Evolutionary conservation across 148 eudicot species (phyloP), one percentile per base, ranked within the genome.

Genomic region (Amaranthus hypochondriacus): DNA sequence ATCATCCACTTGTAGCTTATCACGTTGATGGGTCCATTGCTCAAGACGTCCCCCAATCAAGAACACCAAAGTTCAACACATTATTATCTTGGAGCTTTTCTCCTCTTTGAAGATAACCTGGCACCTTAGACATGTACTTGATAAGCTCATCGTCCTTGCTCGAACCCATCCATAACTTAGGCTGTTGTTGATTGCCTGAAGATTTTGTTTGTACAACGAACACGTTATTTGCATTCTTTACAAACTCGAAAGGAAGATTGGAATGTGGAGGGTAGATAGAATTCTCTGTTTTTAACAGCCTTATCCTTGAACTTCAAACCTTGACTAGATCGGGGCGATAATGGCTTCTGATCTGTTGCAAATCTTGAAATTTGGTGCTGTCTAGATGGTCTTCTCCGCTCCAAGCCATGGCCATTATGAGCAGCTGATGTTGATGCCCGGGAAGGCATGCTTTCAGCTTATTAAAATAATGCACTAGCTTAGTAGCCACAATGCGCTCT

Each of bases 21-120:
- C 83, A 68, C 84, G 83, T 57, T 72, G 80, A 74, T 83, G 80
- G 73, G 83, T 90, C 97, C 97, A 94, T 49, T 79, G 78, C 81
- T 91, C 95, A 46, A 94, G 79, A 64, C 86, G 82, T 18, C 77
- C 84, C 84, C 98, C 97, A 91, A 71, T 91, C 97, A 83, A 91
- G 90, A 75, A 93, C 98, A 13, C 97, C 97, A 43, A 89, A 84
- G 78, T 83, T 88, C 71, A 91, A 78, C 56, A 86, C 86, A 55
- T 83, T 92, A 56, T 77, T 93, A 66, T 77, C 96, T 70, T 83
- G 92, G 51, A 75, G 11, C 15, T 76, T 86, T 58, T 85, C 86
- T 71, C 82, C 88, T 62, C 78, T 89, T 64, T 87, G 90, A 44
- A 93, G 98, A 87, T 82, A 93, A 65, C 85, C 85, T 28, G 98